Base-by-base conservation (phyloP, 169 alveolate genomes). In the Babesia bovis region DNA sequence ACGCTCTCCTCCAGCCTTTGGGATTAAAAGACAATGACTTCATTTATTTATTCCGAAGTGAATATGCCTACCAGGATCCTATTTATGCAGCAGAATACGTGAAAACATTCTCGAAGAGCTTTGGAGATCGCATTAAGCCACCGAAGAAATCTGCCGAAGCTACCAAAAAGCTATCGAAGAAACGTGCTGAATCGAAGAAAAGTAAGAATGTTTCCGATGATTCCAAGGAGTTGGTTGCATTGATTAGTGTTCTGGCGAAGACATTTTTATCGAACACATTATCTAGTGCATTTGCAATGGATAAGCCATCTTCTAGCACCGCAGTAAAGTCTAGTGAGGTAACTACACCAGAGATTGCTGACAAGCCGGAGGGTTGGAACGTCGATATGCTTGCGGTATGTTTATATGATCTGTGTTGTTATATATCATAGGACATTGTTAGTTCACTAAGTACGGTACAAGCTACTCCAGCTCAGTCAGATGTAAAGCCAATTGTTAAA, bases 81-180 rank as follows among this genome's bases (percentile, higher is more conserved):
- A 9, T 36, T n/a, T 71, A 58, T 61, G 63, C 72, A 19, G 82
- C 69, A 7, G 73, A 60, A 30, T 71, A 71, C 63, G 4, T 71
- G 26, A 71, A 71, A 38, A 13, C 13, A 28, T 49, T 71, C 23
- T 4, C 82, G 35, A 71, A 71, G 50, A 28, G 21, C 19, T 71
- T 71, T n/a, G 68, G 59, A 3, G 69, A 67, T 23, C 78, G 58
- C 45, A 57, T 67, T 3, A 25, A 49, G 42, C 66, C 82, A n/a
- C 50, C 36, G 44, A 33, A 1, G 19, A 38, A 38, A 28, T 10
- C 41, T 6, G 35, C 35, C 1, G 6, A 21, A 9, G 23, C 56
- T 12, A 4, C 69, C 40, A 59, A 59, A 41, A 59, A 59, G 36
- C 4, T 25, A 28, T 7, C 19, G 36, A 59, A 36, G 52, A 28